Evolutionary conservation across 2,329 filamentous ascomycete genomes (phyloP).

Genomic region (Sphaerulina populicola): DNA sequence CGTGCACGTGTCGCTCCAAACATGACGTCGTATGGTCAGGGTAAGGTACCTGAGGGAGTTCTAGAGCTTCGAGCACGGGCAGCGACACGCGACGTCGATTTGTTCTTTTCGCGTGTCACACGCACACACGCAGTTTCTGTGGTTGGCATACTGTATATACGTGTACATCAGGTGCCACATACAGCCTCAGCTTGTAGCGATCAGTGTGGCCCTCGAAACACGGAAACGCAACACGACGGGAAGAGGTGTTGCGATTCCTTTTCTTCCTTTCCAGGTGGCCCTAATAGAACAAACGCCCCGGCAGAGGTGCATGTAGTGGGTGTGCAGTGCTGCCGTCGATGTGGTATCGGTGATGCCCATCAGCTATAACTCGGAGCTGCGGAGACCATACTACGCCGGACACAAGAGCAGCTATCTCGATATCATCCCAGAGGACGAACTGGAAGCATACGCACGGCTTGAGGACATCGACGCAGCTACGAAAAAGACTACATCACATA

Average conservation of each 20-base stretch:
- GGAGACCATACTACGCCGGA: slow-evolving; percentile 25
- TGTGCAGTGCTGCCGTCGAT: not conserved
- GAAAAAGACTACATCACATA: not conserved
- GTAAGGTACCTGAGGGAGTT: no score
- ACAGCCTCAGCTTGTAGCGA: no score
- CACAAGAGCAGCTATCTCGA: slow-evolving; percentile 26
- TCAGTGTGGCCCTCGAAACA: no score
- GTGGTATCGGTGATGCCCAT: slow-evolving; percentile 14
- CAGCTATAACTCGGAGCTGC: slow-evolving; percentile 17
- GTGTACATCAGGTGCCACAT: not conserved
- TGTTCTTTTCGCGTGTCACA: not conserved
- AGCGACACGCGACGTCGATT: not conserved
- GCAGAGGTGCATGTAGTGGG: no score
- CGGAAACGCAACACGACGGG: no score
- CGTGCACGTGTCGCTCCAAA: not conserved
- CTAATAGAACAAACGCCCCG: no score
- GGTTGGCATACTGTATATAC: not conserved
- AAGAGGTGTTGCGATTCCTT: no score
- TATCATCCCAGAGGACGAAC: slow-evolving; percentile 26
- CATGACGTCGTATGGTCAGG: no score
- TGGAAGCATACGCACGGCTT: slow-evolving; percentile 24
- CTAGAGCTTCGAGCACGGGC: no score
- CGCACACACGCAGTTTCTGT: not conserved
- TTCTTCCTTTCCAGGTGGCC: no score
- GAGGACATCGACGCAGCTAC: slow-evolving; percentile 21